Evolutionary conservation across 345 rosid species (phyloP), one percentile per base, ranked within the genome.

Genomic region (Noccaea bulbosa): DNA sequence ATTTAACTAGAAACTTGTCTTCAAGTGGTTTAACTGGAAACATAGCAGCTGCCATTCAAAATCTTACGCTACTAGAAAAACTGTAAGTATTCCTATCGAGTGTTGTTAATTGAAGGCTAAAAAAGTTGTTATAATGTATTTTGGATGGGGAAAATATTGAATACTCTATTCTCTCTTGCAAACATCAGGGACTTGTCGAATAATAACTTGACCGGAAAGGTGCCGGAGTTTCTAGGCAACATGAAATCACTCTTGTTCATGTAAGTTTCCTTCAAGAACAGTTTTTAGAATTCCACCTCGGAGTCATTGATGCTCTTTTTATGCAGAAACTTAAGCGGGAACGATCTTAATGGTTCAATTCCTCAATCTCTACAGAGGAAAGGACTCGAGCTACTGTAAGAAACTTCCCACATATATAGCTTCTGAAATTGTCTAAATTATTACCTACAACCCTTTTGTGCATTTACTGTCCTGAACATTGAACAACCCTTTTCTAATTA

Each of bases 191-290:
- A n/a, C n/a, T n/a, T n/a, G n/a, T n/a, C n/a, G n/a, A n/a, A n/a
- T n/a, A n/a, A n/a, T n/a, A n/a, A n/a, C n/a, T n/a, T 45, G 59
- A 70, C 30, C 37, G 81, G 91, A 44, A 2, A 27, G 0, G 34
- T 88, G 17, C 89, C 88, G 0, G 77, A 70, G 3, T 77, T 78
- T 72, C 74, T 87, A 6, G 73, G 83, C 11, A 52, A 70, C 20
- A 22, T 86, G 71, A 14, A 75, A 11, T 75, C 65, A 24, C 62
- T 89, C 59, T 60, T 30, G 16, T 1, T 71, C 61, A 64, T 89
- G 88, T 86, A 73, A 79, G 90, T 32, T 65, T 37, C 32, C 64
- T 27, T 66, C 52, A 39, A 56, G 9, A 30, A 17, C n/a, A n/a
- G 38, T 4, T 3, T 64, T 35, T 27, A 0, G 47, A n/a, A 22